phyloP scores from a whole-genome alignment of 2,329 filamentous ascomycete genomes.

The Trichoderma brevicompactum region DNA sequence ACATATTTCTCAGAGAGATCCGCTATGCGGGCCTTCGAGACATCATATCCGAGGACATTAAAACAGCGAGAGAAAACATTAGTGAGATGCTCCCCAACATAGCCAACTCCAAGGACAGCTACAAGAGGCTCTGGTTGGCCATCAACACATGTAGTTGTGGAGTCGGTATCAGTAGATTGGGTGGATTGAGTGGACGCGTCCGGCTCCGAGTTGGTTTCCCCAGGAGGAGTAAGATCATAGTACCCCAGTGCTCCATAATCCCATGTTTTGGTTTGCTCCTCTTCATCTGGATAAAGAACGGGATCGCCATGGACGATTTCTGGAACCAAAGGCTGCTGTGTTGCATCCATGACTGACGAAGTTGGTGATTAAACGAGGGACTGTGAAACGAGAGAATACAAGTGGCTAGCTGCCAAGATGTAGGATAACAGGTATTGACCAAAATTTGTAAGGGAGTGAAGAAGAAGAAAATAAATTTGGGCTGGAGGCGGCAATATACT shows the following conservation, averaged over 20 bases:
- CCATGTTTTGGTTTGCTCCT: conserved; percentile 35
- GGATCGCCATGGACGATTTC: background rate
- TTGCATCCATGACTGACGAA: background rate
- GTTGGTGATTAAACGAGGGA: background rate
- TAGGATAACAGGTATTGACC: background rate
- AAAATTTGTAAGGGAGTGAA: background rate
- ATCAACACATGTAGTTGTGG: conserved; percentile 24
- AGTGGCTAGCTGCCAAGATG: background rate
- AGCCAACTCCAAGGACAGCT: conserved; percentile 57
- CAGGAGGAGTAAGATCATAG: conserved; percentile 44
- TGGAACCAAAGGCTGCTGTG: background rate
- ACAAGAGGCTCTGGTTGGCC: conserved; percentile 42
- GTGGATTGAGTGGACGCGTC: conserved; percentile 25
- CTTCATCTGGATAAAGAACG: background rate
- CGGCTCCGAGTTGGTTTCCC: conserved; percentile 38
- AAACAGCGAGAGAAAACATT: conserved; percentile 48
- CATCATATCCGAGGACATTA: conserved; percentile 53
- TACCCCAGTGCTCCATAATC: conserved; percentile 35
- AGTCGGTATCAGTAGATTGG: conserved; percentile 13
- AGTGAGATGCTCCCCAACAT: conserved; percentile 56
- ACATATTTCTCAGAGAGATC: conserved; percentile 40
- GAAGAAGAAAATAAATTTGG: background rate
- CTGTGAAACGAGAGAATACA: background rate
- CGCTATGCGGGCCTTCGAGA: conserved; percentile 47
- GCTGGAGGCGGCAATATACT: background rate